Evolutionary conservation across 2,329 filamentous ascomycete species (phyloP), one percentile per base, ranked within the genome.

Genomic region (Trichoderma atroviride): DNA sequence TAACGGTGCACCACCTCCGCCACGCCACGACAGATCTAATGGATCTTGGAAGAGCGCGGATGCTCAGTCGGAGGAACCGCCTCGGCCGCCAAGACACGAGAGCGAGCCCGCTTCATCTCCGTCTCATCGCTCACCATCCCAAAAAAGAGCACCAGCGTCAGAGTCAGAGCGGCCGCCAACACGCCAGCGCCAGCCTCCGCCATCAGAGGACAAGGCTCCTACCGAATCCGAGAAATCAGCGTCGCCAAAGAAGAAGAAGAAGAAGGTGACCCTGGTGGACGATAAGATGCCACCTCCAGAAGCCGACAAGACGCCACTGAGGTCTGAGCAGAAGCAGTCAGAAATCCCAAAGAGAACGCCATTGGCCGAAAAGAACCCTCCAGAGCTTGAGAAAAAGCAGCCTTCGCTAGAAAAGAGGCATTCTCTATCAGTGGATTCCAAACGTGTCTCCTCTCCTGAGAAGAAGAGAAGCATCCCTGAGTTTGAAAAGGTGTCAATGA

Each of bases 131-230:
- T 69, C 68, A 13, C 37, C 68, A 35, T 69, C 72, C 5, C 70
- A 70, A 56, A 70, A 43, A 22, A 71, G 58, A 35, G 31, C 29
- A 31, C 55, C 69, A 29, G 52, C 58, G 52, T 52, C 64, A 7
- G 68, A 69, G 37, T 43, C 63, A 14, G 64, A 75, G 37, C 72
- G 71, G 69, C 70, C 73, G 6, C 19, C 65, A 27, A 65, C 72
- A 40, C 72, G 68, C 58, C 70, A 71, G 43, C 74, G 58, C n/a
- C 62, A 75, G 40, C 62, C 71, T 57, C 76, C 77, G 47, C 72
- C 71, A 56, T 60, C 74, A n/a, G 70, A 65, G 31, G 60, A 72
- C n/a, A 70, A 63, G 14, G 56, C 29, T 13, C 50, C 27, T 29
- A 72, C 79, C 16, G 73, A 74, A 67, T 65, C 73, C 47, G 70